Evolutionary conservation across 2,329 filamentous ascomycete species (phyloP), one percentile per base, ranked within the genome.

Genomic region (Tolypocladium amazonense): DNA sequence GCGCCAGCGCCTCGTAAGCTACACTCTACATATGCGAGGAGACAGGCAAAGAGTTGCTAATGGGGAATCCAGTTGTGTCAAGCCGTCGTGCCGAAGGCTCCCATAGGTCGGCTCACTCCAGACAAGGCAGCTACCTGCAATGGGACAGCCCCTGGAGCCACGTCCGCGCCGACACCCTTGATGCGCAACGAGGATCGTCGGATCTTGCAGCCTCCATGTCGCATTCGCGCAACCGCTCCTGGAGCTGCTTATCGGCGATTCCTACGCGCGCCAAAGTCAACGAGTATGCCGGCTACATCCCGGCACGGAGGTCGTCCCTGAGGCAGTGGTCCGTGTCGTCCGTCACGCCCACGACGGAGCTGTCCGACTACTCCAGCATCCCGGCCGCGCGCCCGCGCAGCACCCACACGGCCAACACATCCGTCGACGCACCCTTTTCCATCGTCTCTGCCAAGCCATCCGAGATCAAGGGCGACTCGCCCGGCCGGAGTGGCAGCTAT

Each of bases 351-450:
- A 75, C 73, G 2, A 68, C 71, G 18, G 63, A 63, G 11, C 35
- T 58, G 1, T 77, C 76, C 4, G 76, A 73, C 56, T 65, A 69
- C 30, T 75, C 74, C 58, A 78, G 76, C 18, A 76, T 74, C 54
- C 68, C 69, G 4, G 74, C 73, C n/a, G 66, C 62, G 4, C 69
- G 75, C 2, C 75, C 76, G 0, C 70, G 71, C 35, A 79, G 77
- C 2, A 72, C 70, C 30, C 75, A 78, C 59, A 80, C 78, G 0
- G 72, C 75, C 11, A 75, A 73, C 35, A 80, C 78, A 0, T 79
- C 78, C 0, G 66, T 80, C 47, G 77, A 80, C 62, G 63, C 76
- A 12, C 41, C 45, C n/a, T 39, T 43, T 0, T 56, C 54, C 54
- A 23, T 41, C 4, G 30, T 14, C 25, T 41, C 53, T 3, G 30